A percentile compares a stretch with the other conserved stretches of the same genome.
These are phyloP conservation scores for Epichloe festucae DNA, from an alignment of 2,329 filamentous ascomycete species.

Conservation along the genomic window DNA sequence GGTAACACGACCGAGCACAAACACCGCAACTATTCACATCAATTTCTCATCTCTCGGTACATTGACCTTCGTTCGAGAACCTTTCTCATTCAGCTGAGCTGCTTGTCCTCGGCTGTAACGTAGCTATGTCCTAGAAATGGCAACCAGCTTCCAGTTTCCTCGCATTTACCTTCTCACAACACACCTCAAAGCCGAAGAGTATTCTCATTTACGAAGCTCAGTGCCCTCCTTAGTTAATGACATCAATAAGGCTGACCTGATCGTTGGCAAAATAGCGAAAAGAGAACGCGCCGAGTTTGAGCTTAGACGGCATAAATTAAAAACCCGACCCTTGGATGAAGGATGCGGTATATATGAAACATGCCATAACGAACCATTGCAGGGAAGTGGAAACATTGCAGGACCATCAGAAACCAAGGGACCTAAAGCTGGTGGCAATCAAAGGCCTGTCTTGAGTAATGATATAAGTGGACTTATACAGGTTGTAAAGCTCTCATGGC, in stretches of 20 bases:
- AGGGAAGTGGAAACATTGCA: not conserved
- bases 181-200: conserved; percentile 50
- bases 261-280: conserved; percentile 61
- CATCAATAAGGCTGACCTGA: conserved; percentile 55
- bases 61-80: not conserved
- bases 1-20: too few species aligned
- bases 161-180: conserved; percentile 61
- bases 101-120: not conserved
- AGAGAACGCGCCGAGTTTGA: conserved; percentile 65
- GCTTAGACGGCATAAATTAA: conserved; percentile 52
- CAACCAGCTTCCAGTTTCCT: conserved; percentile 31
- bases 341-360: not conserved
- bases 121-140: not conserved
- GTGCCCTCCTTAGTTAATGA: conserved; percentile 58
- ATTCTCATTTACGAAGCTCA: conserved; percentile 50
- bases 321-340: conserved; percentile 30
- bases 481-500: conserved; percentile 48
- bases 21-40: too few species aligned
- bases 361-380: not conserved
- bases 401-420: not conserved
- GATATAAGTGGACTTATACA: conserved; percentile 20
- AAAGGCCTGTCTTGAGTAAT: not conserved
- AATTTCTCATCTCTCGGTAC: too few species aligned
- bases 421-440: not conserved
- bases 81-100: not conserved